A percentile compares a stretch with the other conserved stretches of the same genome.
Evolutionary conservation across 106 monocot species (phyloP).

Genomic region (Platanthera zijinensis): DNA sequence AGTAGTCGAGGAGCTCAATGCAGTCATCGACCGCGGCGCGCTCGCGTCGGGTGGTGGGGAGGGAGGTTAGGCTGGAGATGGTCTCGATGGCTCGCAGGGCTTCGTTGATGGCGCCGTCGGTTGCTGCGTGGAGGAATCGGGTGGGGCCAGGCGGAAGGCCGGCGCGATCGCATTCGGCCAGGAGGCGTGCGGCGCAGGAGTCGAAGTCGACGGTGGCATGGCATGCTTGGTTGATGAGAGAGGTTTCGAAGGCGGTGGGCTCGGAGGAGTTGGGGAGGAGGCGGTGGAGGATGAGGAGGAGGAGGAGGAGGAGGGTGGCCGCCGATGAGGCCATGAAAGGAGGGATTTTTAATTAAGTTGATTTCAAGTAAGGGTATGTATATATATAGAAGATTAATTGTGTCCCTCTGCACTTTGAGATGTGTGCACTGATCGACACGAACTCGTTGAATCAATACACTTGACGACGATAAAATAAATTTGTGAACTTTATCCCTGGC

Average conservation of each 20-base stretch:
- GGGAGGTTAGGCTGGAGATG: constrained; percentile 18
- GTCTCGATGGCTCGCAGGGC: constrained; percentile 36
- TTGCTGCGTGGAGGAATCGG: constrained; percentile 50
- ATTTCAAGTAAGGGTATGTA: too few species aligned
- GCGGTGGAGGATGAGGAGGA: not conserved
- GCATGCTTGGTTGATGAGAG: constrained; percentile 67
- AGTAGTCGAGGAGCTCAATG: constrained; percentile 64
- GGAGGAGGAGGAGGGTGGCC: not conserved
- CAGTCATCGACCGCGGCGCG: constrained; percentile 71
- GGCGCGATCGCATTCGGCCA: constrained; percentile 21
- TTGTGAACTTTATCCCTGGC: too few species aligned
- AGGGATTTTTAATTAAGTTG: too few species aligned
- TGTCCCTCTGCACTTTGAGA: too few species aligned
- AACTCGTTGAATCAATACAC: too few species aligned
- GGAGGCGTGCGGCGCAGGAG: constrained; percentile 45
- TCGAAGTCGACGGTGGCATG: constrained; percentile 30
- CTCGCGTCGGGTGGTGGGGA: constrained; percentile 41
- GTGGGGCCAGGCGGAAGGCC: constrained; percentile 13
- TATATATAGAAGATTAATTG: too few species aligned
- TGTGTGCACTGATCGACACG: too few species aligned
- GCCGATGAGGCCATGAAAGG: not conserved
- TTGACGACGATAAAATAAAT: too few species aligned
- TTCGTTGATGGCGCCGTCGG: constrained; percentile 52
- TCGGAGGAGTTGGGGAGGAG: not conserved
- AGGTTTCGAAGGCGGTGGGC: constrained; percentile 19